Conservation (phyloP, 2,329 filamentous ascomycete species). For the Bertia moriformis region DNA sequence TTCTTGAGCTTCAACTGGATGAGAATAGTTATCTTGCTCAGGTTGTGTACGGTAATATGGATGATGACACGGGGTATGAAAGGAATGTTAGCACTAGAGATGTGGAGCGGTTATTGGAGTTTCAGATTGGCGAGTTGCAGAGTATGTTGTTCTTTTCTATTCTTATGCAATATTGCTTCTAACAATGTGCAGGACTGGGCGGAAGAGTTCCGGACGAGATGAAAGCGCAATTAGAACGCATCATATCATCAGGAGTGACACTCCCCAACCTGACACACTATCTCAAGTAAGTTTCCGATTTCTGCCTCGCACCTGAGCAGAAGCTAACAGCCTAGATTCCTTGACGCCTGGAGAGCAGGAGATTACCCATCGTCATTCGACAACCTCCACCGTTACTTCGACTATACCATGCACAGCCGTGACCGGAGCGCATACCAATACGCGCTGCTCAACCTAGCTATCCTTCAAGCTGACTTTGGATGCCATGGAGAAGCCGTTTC, state of each 20-base stretch:
- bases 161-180: constrained; percentile 2
- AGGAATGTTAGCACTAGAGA: constrained; percentile 41
- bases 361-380: constrained; percentile 61
- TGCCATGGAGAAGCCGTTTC: constrained; percentile 55
- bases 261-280: constrained; percentile 43
- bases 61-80: constrained; percentile 13
- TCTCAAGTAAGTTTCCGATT: constrained; percentile 25
- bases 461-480: constrained; percentile 61
- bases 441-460: constrained; percentile 56
- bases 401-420: constrained; percentile 55
- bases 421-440: constrained; percentile 61
- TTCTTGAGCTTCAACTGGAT: constrained; percentile 27
- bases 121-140: constrained; percentile 55
- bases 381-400: constrained; percentile 60
- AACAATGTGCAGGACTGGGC: constrained; percentile 31
- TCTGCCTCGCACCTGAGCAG: too few relatives aligned
- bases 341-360: constrained; percentile 58
- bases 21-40: constrained; percentile 10
- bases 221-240: constrained; percentile 34
- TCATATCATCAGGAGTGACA: constrained; percentile 34
- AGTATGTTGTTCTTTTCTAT: constrained; percentile 19
- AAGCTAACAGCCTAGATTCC: constrained; percentile 34
- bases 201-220: constrained; percentile 47
- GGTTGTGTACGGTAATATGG: constrained; percentile 12
- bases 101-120: constrained; percentile 50